Base-by-base conservation (phyloP, 306 rosid genomes). In the Quercus dentata region DNA sequence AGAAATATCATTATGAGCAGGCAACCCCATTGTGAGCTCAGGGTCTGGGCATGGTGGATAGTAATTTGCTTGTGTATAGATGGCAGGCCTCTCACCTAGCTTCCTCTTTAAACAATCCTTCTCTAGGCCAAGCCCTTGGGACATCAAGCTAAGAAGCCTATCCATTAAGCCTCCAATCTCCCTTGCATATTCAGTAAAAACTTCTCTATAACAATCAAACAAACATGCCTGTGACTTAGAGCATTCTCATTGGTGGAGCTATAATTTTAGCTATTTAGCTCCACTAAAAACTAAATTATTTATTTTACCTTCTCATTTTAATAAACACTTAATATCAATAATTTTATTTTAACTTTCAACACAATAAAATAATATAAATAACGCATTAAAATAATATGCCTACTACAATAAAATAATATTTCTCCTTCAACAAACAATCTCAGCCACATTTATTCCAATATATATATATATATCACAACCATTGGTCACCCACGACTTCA, bases 101-200 rank as follows among this genome's bases (percentile, higher is more conserved):
- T 58, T 76, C 51, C 76, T 85, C 74, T 81, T 10, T 28, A 83
- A 41, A 57, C 38, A 70, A 77, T 79, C 77, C 20, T 85, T 63
- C 71, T 91, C 85, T 73, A 85, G 14, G 38, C 91, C 91, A 69
- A 87, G 86, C 62, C 90, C 91, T 63, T 15, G 41, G 28, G 89
- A 84, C 35, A 91, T 64, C 85, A 87, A 80, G 73, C 83, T 41
- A n/a, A 90, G 70, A 4, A 88, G 68, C 72, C 78, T 85, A 27
- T 58, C 76, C 82, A 80, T 65, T 83, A 88, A 51, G 28, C 52
- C 33, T 58, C 82, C 82, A 25, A 83, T 75, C 74, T 88, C 86
- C 54, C 72, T 88, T 74, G 89, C 88, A 75, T 88, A 88, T n/a
- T 83, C 85, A n/a, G 25, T 77, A 68, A 76, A 91, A 72, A 82